Evolutionary conservation across 208 protist genomes (phyloP).

Genomic region (Angomonas ambiguus): DNA sequence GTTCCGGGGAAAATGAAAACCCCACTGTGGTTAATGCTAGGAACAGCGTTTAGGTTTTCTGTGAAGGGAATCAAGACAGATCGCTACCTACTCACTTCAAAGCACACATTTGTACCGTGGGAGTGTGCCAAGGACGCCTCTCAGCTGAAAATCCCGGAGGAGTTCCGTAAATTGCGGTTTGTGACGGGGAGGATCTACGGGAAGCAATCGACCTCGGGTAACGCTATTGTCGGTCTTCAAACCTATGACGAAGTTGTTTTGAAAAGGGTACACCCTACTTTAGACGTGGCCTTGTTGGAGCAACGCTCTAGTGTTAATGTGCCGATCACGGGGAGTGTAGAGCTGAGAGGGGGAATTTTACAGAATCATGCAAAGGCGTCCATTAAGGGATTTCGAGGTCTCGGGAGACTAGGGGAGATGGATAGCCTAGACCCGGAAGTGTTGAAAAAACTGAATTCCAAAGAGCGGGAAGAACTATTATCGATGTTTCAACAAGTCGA

Average conservation of each 20-base stretch:
- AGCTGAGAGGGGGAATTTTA: background rate
- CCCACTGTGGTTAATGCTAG: slow-evolving; percentile 51
- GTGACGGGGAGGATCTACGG: slow-evolving; percentile 30
- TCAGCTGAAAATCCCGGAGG: slow-evolving; percentile 40
- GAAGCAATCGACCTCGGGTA: too few species aligned
- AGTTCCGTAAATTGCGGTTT: slow-evolving; percentile 36
- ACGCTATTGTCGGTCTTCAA: too few species aligned
- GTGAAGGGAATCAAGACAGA: background rate
- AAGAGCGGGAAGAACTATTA: slow-evolving; percentile 23
- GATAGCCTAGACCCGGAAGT: slow-evolving; percentile 36
- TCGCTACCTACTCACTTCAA: slow-evolving; percentile 33
- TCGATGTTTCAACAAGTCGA: slow-evolving; percentile 23
- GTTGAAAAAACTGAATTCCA: slow-evolving; percentile 15
- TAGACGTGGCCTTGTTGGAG: background rate
- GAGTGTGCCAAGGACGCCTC: slow-evolving; percentile 21
- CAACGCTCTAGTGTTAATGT: background rate
- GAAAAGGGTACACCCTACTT: background rate
- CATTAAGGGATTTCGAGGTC: slow-evolving; percentile 28
- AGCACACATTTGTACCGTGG: slow-evolving; percentile 49
- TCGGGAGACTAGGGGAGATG: slow-evolving; percentile 26
- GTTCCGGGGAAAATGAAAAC: slow-evolving; percentile 47
- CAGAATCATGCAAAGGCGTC: background rate
- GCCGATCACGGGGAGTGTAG: background rate
- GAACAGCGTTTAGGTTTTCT: slow-evolving; percentile 27
- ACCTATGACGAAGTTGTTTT: slow-evolving; percentile 13